Conservation (phyloP, 306 rosid species). For the Benincasa hispida region DNA sequence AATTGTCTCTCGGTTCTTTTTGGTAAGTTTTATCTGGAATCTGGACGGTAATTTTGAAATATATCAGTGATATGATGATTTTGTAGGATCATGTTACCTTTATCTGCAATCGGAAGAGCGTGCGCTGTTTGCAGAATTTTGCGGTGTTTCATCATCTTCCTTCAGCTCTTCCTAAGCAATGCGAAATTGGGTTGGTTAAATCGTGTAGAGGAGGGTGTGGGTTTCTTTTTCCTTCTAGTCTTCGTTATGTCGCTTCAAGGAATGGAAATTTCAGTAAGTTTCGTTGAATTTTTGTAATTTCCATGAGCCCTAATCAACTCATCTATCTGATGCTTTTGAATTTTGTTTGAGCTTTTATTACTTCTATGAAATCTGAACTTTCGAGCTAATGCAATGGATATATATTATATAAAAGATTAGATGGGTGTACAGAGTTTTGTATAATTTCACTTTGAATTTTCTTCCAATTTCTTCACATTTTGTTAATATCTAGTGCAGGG, state of each 20-base stretch:
- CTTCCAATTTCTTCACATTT: neutral
- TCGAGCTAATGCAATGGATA: too few species aligned
- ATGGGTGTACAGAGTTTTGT: too few species aligned
- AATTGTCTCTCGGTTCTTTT: neutral
- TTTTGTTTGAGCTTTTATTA: neutral
- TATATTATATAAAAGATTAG: too few species aligned
- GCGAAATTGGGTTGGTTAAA: neutral
- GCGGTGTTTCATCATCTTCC: neutral
- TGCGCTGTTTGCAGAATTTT: neutral
- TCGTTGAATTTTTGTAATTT: slow-evolving; percentile 1
- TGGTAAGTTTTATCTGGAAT: neutral
- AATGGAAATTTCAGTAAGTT: neutral
- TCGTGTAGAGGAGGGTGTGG: neutral
- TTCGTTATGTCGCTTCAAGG: neutral
- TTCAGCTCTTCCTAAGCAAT: neutral
- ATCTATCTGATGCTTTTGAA: neutral
- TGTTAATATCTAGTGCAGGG: slow-evolving; percentile 23
- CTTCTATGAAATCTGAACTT: neutral
- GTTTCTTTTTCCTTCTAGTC: neutral
- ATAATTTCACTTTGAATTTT: neutral
- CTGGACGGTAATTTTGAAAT: neutral
- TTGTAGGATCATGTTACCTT: neutral
- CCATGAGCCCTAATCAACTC: neutral
- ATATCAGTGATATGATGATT: neutral
- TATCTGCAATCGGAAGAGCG: neutral